These are phyloP conservation scores for Mariannaea sp. DNA, from an alignment of 2,329 filamentous ascomycete species.

Conservation along the genomic window DNA sequence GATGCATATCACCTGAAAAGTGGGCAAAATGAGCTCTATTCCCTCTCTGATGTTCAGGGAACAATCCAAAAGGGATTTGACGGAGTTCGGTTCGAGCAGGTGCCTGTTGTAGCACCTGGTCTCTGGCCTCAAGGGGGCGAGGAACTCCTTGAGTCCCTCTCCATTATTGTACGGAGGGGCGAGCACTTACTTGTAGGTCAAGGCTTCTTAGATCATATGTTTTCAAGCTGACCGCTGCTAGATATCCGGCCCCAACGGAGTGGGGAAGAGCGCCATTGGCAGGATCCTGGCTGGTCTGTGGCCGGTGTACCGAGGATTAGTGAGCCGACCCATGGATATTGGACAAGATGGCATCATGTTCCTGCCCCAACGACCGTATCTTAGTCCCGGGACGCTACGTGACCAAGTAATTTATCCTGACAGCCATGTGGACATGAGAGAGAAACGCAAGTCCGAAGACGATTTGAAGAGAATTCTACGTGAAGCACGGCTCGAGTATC, in stretches of 20 bases:
- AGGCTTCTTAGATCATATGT: not conserved
- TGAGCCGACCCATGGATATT: conserved; percentile 79
- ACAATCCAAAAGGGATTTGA: conserved; percentile 95
- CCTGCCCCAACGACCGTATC: conserved; percentile 89
- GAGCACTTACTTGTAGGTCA: conserved; percentile 77
- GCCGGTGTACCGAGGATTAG: conserved; percentile 93
- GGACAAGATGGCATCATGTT: conserved; percentile 98
- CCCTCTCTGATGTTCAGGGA: conserved; percentile 87
- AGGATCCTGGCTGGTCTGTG: conserved; percentile 90
- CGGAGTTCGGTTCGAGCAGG: conserved; percentile 88
- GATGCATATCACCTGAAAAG: conserved; percentile 76
- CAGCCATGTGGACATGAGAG: conserved; percentile 90
- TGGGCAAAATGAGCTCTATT: conserved; percentile 80
- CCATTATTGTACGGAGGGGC: conserved; percentile 85
- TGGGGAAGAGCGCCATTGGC: conserved; percentile 88
- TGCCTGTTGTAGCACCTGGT: conserved; percentile 87
- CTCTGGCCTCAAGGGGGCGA: conserved; percentile 91
- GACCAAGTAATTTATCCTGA: conserved; percentile 99
- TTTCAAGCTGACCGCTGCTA: conserved; percentile 35
- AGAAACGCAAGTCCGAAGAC: conserved; percentile 75
- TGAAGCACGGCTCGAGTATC: conserved; percentile 83
- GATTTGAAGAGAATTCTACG: conserved; percentile 81
- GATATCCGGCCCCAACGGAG: conserved; percentile 93
- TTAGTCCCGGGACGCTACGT: conserved; percentile 87
- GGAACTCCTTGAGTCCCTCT: conserved; percentile 85